Evolutionary conservation across 495 filamentous ascomycete genomes (phyloP), one percentile per base, ranked within the genome.

Genomic region (Penicillium mononematosum): DNA sequence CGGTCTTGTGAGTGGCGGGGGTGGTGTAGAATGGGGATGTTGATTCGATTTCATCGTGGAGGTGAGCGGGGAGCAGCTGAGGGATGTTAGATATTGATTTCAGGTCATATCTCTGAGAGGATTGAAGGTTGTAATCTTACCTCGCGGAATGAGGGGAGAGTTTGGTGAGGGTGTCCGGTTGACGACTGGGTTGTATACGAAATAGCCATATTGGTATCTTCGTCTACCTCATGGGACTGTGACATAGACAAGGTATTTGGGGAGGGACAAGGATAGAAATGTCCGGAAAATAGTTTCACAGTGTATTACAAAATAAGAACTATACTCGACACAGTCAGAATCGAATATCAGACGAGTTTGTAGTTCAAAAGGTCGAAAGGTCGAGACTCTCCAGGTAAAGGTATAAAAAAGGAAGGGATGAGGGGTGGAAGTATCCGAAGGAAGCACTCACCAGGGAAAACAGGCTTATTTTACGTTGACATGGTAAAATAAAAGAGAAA

Each of bases 31-130:
- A 75, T 56, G 74, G 64, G 10, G 73, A 75, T 20, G 43, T 55
- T 29, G 74, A 77, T 25, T 79, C 76, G 53, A 79, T 79, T 60
- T 76, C 76, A 55, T 77, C 75, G 58, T 77, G 76, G 6, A 79
- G 69, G 59, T 79, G 75, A 51, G 75, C 64, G 24, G 76, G 76
- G 31, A 79, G 75, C 7, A 79, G 64, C 76, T 79, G 39, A 1
- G 4, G 2, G 19, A n/a, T 14, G 19, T 54, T 25, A 54, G 32
- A 39, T 39, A 17, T 17, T 39, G 16, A 17, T 8, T 39, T 17
- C 16, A 39, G 19, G 42, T 24, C 12, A 3, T 44, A 5, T 43
- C 22, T 32, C 14, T 17, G 1, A 10, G 9, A 29, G 5, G 24
- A 9, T 12, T 49, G 24, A 27, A 14, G 36, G 36, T 36, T 39